Conservation (phyloP, 805 yeast genomes). For the Monosporozyma unispora region DNA sequence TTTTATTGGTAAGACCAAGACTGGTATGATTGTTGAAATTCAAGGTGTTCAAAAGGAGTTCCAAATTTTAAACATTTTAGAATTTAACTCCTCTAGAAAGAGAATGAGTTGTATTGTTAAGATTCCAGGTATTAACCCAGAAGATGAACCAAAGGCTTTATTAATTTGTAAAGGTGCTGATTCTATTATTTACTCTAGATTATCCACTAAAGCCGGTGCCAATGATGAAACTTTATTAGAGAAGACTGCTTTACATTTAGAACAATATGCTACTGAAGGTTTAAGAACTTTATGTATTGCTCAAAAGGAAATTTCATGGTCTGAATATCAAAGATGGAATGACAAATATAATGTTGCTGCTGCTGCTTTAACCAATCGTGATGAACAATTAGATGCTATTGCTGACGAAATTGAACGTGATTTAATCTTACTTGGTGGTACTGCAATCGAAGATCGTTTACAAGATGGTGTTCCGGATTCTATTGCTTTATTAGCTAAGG, state of each 20-base stretch:
- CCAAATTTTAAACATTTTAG: constrained; percentile 61
- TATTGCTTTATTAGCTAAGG: constrained; percentile 56
- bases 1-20: constrained; percentile 56
- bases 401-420: constrained; percentile 67
- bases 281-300: constrained; percentile 76
- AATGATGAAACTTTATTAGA: constrained; percentile 41
- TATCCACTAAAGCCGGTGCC: constrained; percentile 34
- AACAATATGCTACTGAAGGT: constrained; percentile 76
- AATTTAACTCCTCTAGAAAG: constrained; percentile 77
- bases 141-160: constrained; percentile 48
- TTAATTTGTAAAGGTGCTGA: constrained; percentile 82
- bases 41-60: constrained; percentile 66
- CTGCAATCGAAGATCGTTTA: constrained; percentile 77
- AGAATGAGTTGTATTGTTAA: constrained; percentile 80
- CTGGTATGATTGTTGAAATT: constrained; percentile 55
- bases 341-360: constrained; percentile 54
- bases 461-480: constrained; percentile 86
- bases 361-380: constrained; percentile 55
- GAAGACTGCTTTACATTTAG: constrained; percentile 64
- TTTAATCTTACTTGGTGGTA: constrained; percentile 63
- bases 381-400: constrained; percentile 61
- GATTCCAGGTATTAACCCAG: constrained; percentile 42
- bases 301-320: constrained; percentile 55
- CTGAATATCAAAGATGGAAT: constrained; percentile 56
- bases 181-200: constrained; percentile 63